Conservation (phyloP, 1,139 yeast species). For the Entelexis paramagnoliae region DNA sequence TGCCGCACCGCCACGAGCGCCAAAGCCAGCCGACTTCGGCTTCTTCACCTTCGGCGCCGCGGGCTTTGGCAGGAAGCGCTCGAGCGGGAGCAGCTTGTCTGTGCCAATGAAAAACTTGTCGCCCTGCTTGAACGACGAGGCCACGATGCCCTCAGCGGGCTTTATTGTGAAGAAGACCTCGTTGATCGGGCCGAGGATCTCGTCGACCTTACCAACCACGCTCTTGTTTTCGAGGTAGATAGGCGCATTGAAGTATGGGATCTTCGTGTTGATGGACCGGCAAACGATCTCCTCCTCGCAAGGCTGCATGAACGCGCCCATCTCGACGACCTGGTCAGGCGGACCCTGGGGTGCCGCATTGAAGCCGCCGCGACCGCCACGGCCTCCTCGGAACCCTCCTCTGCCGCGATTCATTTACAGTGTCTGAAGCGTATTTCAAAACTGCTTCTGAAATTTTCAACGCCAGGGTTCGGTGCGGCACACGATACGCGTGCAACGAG, state of each 20-base stretch:
- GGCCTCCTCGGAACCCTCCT: conserved; percentile 25
- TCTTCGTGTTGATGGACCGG: conserved; percentile 83
- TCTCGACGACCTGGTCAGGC: conserved; percentile 82
- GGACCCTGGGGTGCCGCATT: conserved; percentile 72
- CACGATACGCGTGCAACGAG: background rate
- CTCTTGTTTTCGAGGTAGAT: conserved; percentile 87
- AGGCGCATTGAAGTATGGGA: conserved; percentile 98
- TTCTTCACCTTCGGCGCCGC: conserved; percentile 68
- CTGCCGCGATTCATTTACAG: conserved; percentile 22
- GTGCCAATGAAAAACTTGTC: conserved; percentile 94
- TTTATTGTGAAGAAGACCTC: conserved; percentile 95
- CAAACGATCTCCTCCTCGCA: conserved; percentile 98
- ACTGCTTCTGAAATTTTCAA: conserved; percentile 4
- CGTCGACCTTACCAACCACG: conserved; percentile 95
- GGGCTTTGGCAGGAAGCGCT: conserved; percentile 91
- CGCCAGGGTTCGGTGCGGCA: background rate
- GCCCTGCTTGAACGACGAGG: conserved; percentile 84
- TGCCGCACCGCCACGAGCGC: conserved; percentile 29
- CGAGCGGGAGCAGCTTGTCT: conserved; percentile 89
- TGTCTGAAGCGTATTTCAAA: background rate
- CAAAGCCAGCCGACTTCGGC: conserved; percentile 39
- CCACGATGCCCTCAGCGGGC: conserved; percentile 93
- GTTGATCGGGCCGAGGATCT: conserved; percentile 91
- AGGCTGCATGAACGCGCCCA: conserved; percentile 86
- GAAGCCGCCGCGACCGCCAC: conserved; percentile 49